Evolutionary conservation across 371 early-diverging fungal species (phyloP).

Genomic region (Apophysomyces trapeziformis): DNA sequence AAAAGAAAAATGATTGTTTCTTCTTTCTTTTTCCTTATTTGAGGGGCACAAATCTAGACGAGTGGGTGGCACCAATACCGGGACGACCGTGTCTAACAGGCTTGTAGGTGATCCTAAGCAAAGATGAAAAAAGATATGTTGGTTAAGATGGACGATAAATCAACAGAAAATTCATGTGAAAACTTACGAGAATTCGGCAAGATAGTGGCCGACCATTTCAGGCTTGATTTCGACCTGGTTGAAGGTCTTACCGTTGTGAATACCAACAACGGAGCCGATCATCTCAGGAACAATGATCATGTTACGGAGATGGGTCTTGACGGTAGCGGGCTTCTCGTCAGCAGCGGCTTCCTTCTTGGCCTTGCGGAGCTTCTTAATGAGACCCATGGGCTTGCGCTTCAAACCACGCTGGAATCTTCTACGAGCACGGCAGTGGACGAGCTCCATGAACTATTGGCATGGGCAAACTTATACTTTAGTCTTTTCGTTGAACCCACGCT

Average conservation of each 20-base stretch:
- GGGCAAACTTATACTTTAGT: too few relatives aligned
- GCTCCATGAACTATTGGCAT: conserved; percentile 80
- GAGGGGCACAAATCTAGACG: conserved; percentile 89
- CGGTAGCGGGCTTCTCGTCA: conserved; percentile 94
- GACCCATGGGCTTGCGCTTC: conserved; percentile 95
- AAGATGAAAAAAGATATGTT: background rate
- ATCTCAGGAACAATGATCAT: conserved; percentile 99
- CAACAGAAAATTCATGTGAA: background rate
- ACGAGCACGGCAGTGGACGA: conserved; percentile 96
- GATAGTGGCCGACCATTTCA: conserved; percentile 99
- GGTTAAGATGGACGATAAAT: background rate
- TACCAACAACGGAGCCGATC: conserved; percentile 98
- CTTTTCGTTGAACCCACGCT: too few relatives aligned
- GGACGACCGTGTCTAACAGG: conserved; percentile 99
- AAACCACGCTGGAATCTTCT: conserved; percentile 97
- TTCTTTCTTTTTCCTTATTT: conserved; percentile 50
- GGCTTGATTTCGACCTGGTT: conserved; percentile 99
- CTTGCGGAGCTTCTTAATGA: conserved; percentile 95
- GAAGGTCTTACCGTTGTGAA: conserved; percentile 99
- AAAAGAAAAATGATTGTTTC: too few relatives aligned
- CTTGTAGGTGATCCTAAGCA: conserved; percentile 88
- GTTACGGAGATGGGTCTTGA: conserved; percentile 99
- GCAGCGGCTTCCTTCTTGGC: conserved; percentile 91
- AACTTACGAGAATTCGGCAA: conserved; percentile 86
- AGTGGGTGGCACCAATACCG: conserved; percentile 99